Evolutionary conservation across 2,329 filamentous ascomycete species (phyloP), one percentile per base, ranked within the genome.

Genomic region (Catunica adiposa): DNA sequence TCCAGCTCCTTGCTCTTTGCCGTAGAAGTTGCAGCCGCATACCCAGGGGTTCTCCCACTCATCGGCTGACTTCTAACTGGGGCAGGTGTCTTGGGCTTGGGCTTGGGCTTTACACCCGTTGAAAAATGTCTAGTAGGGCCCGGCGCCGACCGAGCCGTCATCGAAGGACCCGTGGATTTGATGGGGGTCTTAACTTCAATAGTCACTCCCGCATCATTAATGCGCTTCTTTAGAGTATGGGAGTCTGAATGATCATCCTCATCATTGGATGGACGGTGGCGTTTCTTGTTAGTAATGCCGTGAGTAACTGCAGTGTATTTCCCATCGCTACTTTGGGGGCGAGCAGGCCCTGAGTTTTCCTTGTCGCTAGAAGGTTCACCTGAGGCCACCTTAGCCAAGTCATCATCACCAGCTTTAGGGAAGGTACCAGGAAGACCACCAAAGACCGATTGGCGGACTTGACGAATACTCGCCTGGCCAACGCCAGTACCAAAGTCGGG

Each of bases 211-310:
- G 69, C 62, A 51, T 72, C 69, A 44, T 72, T 70, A 67, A 74
- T 79, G 40, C 72, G 72, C 68, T 81, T 82, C 73, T 83, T 83
- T 72, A 83, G 83, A 25, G 72, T 68, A 1, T 74, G 70, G 48
- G 70, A 65, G 53, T 75, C 73, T 0, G 72, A 71, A 34, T 77
- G 74, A 54, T 80, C 78, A 17, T 52, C 50, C 55, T 78, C 76
- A 44, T 79, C 77, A 51, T 72, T 73, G 54, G 68, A 74, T 15
- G 74, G 73, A n/a, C 80, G 73, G 61, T 76, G 73, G 25, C 80
- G 76, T 68, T 82, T 84, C 71, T 84, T 83, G 68, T 79, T 83
- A 6, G 71, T 66, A 67, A 84, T 76, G 17, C 80, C 80, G 61
- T 83, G 80, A 2, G 77, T 72, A 38, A 79, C 72, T 40, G 72